Evolutionary conservation across 495 filamentous ascomycete genomes (phyloP).

Genomic region (Arthonia radiata): DNA sequence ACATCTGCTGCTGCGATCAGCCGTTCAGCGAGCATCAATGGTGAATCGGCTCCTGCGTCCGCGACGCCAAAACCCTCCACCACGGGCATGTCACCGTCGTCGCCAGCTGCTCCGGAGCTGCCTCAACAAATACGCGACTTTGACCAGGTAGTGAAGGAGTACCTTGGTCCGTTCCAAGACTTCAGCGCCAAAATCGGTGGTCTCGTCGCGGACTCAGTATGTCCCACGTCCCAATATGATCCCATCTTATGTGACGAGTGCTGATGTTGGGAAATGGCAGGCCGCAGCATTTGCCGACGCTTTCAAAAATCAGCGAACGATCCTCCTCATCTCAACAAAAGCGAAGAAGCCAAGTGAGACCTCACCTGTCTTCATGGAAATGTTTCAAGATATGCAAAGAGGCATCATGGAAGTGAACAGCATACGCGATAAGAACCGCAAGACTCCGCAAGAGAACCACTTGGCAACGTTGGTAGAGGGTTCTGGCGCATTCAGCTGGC

Average conservation of each 20-base stretch:
- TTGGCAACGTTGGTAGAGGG: constrained; percentile 71
- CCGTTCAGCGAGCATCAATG: too few relatives aligned
- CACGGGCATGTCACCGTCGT: constrained; percentile 13
- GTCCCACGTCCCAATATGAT: too few relatives aligned
- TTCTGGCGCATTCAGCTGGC: constrained; percentile 66
- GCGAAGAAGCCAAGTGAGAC: constrained; percentile 70
- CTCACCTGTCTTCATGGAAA: constrained; percentile 38
- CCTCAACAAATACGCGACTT: constrained; percentile 67
- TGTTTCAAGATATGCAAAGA: constrained; percentile 61
- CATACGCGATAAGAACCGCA: constrained; percentile 54
- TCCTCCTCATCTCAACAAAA: constrained; percentile 68
- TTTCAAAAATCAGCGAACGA: constrained; percentile 65
- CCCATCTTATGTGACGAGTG: background rate
- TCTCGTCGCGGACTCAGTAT: constrained; percentile 56
- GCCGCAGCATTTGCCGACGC: constrained; percentile 33
- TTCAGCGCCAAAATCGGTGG: constrained; percentile 55
- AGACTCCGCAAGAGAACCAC: constrained; percentile 44
- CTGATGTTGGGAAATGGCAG: constrained; percentile 11
- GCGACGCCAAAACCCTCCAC: constrained; percentile 5
- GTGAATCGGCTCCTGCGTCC: constrained; percentile 14
- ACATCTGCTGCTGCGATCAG: too few relatives aligned
- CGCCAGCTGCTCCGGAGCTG: constrained; percentile 29
- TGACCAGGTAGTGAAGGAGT: constrained; percentile 48
- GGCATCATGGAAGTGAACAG: constrained; percentile 50
- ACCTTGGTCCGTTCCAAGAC: constrained; percentile 55